Base-by-base conservation (phyloP, 1,284 basidiomycete genomes). In the Trametes versicolor region DNA sequence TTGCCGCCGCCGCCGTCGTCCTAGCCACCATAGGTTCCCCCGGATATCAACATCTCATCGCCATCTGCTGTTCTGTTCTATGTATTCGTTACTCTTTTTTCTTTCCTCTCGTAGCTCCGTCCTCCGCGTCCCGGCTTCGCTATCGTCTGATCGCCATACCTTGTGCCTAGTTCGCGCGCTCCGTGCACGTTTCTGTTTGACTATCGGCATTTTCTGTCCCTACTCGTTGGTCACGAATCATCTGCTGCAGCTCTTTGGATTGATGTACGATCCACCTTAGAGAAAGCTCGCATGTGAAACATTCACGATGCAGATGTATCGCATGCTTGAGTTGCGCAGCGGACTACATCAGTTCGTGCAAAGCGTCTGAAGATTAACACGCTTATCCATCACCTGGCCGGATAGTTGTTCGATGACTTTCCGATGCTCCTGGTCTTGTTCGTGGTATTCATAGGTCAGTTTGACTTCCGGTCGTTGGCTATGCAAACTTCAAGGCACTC, bases 31-130 rank as follows among this genome's bases (percentile, higher is more conserved):
- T 48, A 32, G 17, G 51, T 50, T 49, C 53, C 43, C 57, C 65
- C 65, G 65, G 68, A 69, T 62, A 52, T 67, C 62, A 37, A 49
- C 65, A 63, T 67, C 68, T 69, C 63, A 65, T 66, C 56, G 62
- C 47, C 60, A 66, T 64, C 65, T 70, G 68, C 68, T 67, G 58
- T 63, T 65, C 41, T 62, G 63, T 67, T 65, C 45, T 59, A 67
- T 70, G 63, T 67, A 65, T 50, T 52, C 58, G 39, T 63, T 61
- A 56, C 63, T 64, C 58, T 21, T 55, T 52, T 53, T 53, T 55
- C 55, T 27, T 60, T 60, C 34, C 36, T 56, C 53, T 52, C 47
- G 48, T 64, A 45, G 17, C 15, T 54, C 50, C 54, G 41, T 41
- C 27, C 23, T 13, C 37, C 58, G 23, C 36, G 23, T 34, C 27